These are phyloP conservation scores for Phytophthora uliginosa DNA, from an alignment of 352 stramenopile species.

Conservation along the genomic window DNA sequence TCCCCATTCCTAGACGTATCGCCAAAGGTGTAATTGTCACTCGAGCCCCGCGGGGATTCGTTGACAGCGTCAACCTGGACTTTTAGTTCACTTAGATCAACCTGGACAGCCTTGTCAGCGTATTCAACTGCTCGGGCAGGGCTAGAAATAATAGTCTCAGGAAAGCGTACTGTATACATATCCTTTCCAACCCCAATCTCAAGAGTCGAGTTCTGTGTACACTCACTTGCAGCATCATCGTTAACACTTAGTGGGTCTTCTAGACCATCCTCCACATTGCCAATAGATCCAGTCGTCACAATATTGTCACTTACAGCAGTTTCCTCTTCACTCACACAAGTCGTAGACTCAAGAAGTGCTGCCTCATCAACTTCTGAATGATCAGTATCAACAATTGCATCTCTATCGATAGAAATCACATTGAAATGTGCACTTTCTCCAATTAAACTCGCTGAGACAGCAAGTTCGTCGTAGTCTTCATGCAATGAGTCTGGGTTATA, in stretches of 20 bases:
- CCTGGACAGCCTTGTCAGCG: conserved; percentile 40
- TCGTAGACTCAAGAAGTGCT: too few relatives aligned
- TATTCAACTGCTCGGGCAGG: not conserved
- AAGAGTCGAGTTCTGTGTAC: not conserved
- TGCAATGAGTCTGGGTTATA: too few relatives aligned
- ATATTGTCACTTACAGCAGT: not conserved
- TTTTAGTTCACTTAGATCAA: conserved; percentile 12
- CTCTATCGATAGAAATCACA: too few relatives aligned
- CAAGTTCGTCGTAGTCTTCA: too few relatives aligned
- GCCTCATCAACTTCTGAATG: too few relatives aligned
- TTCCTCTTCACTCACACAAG: not conserved
- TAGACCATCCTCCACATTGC: not conserved
- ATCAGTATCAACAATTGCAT: too few relatives aligned
- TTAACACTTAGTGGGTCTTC: not conserved
- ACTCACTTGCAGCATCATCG: not conserved
- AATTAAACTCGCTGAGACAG: too few relatives aligned
- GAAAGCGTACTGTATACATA: not conserved
- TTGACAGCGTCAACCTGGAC: not conserved
- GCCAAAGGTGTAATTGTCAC: not conserved
- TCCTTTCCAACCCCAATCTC: not conserved
- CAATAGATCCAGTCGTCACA: not conserved
- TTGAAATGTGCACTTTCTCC: too few relatives aligned
- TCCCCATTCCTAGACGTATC: not conserved
- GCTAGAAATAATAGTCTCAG: not conserved
- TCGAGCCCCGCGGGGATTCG: not conserved